Percentiles rank a stretch among this genome's conserved stretches.
These are phyloP conservation scores for Trichophyton mentagrophytes DNA, from an alignment of 2,329 filamentous ascomycete genomes.

Conservation along the genomic window DNA sequence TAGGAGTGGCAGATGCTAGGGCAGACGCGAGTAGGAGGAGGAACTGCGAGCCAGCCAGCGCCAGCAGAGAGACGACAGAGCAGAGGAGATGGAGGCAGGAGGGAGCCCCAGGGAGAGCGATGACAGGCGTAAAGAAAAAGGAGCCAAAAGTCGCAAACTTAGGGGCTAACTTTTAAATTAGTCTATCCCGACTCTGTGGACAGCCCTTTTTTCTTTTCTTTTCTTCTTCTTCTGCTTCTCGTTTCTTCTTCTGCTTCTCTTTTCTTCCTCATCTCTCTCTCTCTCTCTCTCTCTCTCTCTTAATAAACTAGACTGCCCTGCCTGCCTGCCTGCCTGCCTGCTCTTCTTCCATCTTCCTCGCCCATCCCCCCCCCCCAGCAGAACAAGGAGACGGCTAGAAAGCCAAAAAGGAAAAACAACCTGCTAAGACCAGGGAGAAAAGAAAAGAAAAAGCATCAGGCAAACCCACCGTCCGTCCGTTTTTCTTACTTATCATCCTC, in stretches of 20 bases:
- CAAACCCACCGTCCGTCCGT: background rate
- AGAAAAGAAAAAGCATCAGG: background rate
- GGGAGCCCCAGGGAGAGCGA: too few relatives aligned
- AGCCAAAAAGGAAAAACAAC: background rate
- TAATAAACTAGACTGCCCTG: too few relatives aligned
- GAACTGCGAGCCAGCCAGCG: background rate
- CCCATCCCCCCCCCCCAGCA: background rate
- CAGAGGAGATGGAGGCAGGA: background rate
- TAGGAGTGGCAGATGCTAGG: background rate
- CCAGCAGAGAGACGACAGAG: background rate
- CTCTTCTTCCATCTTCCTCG: background rate
- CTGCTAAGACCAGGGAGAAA: background rate
- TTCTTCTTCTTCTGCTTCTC: background rate
- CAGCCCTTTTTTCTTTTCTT: background rate
- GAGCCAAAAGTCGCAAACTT: background rate
- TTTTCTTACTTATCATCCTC: background rate
- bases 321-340: too few relatives aligned
- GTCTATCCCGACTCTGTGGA: conserved; percentile 1
- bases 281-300: background rate
- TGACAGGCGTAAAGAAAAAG: background rate
- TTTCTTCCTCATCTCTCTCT: background rate
- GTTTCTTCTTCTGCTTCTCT: background rate
- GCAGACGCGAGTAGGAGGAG: background rate
- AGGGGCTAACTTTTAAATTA: conserved; percentile 3
- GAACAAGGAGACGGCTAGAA: background rate